Percentiles rank a stretch among this genome's conserved stretches.
These are phyloP conservation scores for Penicillium carneum DNA, from an alignment of 2,329 filamentous ascomycete species.

Conservation along the genomic window DNA sequence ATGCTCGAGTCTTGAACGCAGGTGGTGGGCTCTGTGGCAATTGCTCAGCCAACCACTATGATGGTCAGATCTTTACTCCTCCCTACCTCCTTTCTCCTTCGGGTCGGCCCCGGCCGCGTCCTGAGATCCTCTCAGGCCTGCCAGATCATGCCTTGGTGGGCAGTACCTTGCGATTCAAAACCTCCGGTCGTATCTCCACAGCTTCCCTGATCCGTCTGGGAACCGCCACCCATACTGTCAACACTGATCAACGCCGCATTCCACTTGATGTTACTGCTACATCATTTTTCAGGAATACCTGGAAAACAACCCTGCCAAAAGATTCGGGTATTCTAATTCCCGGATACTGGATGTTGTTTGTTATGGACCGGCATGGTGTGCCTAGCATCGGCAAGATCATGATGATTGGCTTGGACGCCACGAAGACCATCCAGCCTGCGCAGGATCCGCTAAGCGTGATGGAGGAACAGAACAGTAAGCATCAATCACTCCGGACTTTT, in stretches of 20 bases:
- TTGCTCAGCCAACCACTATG: constrained; percentile 60
- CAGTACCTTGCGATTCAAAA: constrained; percentile 56
- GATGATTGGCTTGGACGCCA: constrained; percentile 1
- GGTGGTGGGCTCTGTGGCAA: constrained; percentile 63
- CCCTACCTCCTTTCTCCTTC: constrained; percentile 62
- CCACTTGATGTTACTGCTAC: constrained; percentile 43
- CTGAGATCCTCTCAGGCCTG: constrained; percentile 50
- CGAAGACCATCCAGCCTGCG: background rate
- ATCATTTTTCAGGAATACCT: background rate
- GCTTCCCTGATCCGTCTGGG: constrained; percentile 59
- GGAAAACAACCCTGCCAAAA: constrained; percentile 46
- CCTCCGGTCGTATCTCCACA: constrained; percentile 44
- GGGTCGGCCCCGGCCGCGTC: constrained; percentile 52
- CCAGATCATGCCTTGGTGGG: constrained; percentile 38
- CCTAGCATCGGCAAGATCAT: constrained; percentile 18
- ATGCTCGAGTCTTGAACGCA: constrained; percentile 60
- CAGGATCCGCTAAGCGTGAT: background rate
- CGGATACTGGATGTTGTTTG: constrained; percentile 63
- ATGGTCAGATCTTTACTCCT: constrained; percentile 64
- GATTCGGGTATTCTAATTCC: constrained; percentile 61
- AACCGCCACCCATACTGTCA: constrained; percentile 62
- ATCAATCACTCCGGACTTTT: background rate
- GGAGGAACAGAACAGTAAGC: constrained; percentile 9
- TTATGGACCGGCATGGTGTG: constrained; percentile 40
- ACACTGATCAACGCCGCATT: constrained; percentile 66